Base-by-base conservation (phyloP, 768 basidiomycete species). In the Amanita pseudoporphyria region DNA sequence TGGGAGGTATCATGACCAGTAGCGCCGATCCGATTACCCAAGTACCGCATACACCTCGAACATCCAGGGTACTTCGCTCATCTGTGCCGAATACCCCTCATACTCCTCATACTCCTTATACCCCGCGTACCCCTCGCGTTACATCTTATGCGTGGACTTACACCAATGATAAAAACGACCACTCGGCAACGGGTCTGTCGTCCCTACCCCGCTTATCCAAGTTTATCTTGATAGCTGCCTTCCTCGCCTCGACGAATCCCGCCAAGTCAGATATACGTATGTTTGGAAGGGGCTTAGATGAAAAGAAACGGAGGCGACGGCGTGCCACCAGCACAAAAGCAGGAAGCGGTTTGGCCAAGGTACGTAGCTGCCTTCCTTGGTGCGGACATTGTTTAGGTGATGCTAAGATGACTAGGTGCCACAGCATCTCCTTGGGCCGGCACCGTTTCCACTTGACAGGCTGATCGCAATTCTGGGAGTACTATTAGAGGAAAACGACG, bases 161-260 rank as follows among this genome's bases (percentile, higher is more conserved):
- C 18, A 3, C 38, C 12, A 16, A 18, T 16, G 14, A 42, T 30
- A 31, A 13, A 10, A 41, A 21, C 6, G 19, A 32, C 22, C 18
- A 37, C 51, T 13, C 45, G 49, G 14, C 48, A 56, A 36, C 47
- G 58, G 38, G 60, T 57, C 22, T 58, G 70, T 13, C 60, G 61
- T 63, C 68, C 16, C 67, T 85, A 31, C 81, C 84, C 1, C 73
- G 76, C 3, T 77, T 87, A 72, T 79, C 81, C 18, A 85, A 84
- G 58, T 91, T 80, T 57, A 71, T 92, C 19, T 66, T 93, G 4
- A 62, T 92, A 3, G 84, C 87, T 0, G 77, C 82, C 1, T 95
- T 82, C 59, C 65, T 92, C 35, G 88, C 90, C 5, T 89, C 88
- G 36, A 85, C 83, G 36, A 96, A 95, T 58, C 91, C 92, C 2